Percentiles rank a stretch among this genome's conserved stretches.
Evolutionary conservation across 306 rosid species (phyloP).

Genomic region (Fragaria iinumae): DNA sequence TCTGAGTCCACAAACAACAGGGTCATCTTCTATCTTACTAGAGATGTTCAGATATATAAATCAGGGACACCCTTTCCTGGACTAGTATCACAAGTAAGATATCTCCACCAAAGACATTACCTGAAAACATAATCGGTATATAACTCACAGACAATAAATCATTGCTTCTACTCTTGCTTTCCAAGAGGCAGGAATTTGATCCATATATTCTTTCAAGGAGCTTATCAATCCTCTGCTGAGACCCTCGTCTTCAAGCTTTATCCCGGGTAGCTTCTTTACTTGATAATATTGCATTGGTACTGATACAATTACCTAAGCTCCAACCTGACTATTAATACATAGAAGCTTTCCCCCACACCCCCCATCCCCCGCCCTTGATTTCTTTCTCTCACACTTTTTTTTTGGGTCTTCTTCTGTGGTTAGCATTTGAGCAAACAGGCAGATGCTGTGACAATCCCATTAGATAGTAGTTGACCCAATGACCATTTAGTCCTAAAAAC

Average conservation of each 20-base stretch:
- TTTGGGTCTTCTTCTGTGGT: not conserved
- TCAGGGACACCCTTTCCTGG: conserved; percentile 4
- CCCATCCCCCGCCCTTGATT: not conserved
- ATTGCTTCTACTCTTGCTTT: conserved; percentile 16
- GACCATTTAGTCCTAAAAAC: not conserved
- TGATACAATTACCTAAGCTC: conserved; percentile 11
- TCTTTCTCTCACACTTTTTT: not conserved
- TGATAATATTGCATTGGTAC: conserved; percentile 9
- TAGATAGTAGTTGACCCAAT: not conserved
- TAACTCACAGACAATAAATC: not conserved
- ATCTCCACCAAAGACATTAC: conserved; percentile 6
- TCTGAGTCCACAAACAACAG: not conserved
- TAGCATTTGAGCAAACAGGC: not conserved
- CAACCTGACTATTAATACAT: not conserved
- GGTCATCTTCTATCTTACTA: conserved; percentile 1
- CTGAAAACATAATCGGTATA: not conserved
- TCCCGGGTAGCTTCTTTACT: conserved; percentile 2
- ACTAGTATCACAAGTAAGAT: not conserved
- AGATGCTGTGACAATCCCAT: not conserved
- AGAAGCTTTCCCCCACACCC: not conserved
- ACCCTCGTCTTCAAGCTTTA: not conserved
- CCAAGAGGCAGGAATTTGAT: not conserved
- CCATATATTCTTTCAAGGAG: not conserved
- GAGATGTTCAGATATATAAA: conserved; percentile 3
- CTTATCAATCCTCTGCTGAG: not conserved